These are phyloP conservation scores for Fusarium sp. DNA, from an alignment of 2,329 filamentous ascomycete genomes.

Conservation along the genomic window DNA sequence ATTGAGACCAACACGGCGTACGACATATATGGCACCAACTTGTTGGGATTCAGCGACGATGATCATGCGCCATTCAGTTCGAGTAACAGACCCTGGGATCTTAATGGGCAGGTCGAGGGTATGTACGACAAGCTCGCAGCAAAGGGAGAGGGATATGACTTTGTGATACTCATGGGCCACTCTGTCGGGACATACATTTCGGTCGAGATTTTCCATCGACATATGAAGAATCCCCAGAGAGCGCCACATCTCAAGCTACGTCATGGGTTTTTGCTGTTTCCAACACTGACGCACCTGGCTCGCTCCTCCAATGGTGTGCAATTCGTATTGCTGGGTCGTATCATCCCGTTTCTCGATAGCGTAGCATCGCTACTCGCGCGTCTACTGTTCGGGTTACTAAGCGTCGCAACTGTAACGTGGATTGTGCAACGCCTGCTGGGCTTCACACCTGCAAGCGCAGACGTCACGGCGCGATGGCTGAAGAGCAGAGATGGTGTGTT, in stretches of 20 bases:
- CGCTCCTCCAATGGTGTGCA: constrained; percentile 68
- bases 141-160: constrained; percentile 59
- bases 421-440: constrained; percentile 58
- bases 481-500: constrained; percentile 67
- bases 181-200: constrained; percentile 79
- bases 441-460: constrained; percentile 61
- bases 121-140: constrained; percentile 54
- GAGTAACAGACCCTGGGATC: constrained; percentile 58
- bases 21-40: constrained; percentile 67
- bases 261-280: constrained; percentile 75
- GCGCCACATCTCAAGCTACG: constrained; percentile 56
- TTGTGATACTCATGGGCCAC: constrained; percentile 76
- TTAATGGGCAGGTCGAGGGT: constrained; percentile 65
- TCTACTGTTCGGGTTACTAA: constrained; percentile 56
- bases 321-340: constrained; percentile 51
- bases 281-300: constrained; percentile 78
- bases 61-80: constrained; percentile 61
- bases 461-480: constrained; percentile 64
- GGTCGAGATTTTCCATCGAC: constrained; percentile 73
- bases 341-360: constrained; percentile 55
- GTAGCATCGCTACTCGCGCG: constrained; percentile 56
- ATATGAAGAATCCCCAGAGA: constrained; percentile 53
- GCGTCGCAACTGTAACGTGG: constrained; percentile 54
- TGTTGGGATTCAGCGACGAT: constrained; percentile 67
- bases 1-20: constrained; percentile 55